These are phyloP conservation scores for Aspergillus steynii DNA, from an alignment of 495 filamentous ascomycete species.

Conservation along the genomic window DNA sequence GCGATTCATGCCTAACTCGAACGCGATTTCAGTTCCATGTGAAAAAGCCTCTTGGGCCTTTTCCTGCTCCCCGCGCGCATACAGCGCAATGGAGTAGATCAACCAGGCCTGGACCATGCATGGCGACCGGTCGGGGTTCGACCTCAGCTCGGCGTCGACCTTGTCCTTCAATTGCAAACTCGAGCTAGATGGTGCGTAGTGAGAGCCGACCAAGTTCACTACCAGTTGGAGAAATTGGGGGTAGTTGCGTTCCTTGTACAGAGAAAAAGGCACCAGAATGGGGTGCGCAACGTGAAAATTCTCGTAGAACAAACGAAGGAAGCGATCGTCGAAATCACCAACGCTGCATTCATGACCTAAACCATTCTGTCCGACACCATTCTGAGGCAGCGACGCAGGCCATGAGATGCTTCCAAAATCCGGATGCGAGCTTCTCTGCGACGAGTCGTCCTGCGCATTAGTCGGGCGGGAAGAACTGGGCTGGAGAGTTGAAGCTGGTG, in stretches of 20 bases:
- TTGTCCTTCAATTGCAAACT: constrained; percentile 27
- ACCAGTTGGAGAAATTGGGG: constrained; percentile 36
- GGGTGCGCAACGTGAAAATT: constrained; percentile 45
- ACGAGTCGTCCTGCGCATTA: constrained; percentile 21
- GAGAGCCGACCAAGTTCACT: constrained; percentile 40
- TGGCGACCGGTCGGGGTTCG: constrained; percentile 29
- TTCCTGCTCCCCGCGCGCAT: constrained; percentile 34
- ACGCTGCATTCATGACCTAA: constrained; percentile 15
- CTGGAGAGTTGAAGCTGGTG: constrained; percentile 3
- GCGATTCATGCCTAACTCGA: constrained; percentile 41
- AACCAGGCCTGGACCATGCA: constrained; percentile 41
- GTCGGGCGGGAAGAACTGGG: constrained; percentile 10
- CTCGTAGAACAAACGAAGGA: constrained; percentile 39
- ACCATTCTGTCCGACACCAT: constrained; percentile 14
- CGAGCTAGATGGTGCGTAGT: constrained; percentile 30
- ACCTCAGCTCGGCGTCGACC: constrained; percentile 26
- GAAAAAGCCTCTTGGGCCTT: constrained; percentile 36
- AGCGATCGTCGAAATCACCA: constrained; percentile 35
- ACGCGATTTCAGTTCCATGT: constrained; percentile 32
- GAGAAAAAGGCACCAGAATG: constrained; percentile 33
- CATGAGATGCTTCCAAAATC: constrained; percentile 21
- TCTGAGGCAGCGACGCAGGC: constrained; percentile 22
- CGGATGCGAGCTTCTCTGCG: constrained; percentile 13
- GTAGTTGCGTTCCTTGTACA: constrained; percentile 38
- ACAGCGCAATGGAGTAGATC: constrained; percentile 38